Evolutionary conservation across 2,329 filamentous ascomycete species (phyloP), one percentile per base, ranked within the genome.

Genomic region (Laburnicola sp.): DNA sequence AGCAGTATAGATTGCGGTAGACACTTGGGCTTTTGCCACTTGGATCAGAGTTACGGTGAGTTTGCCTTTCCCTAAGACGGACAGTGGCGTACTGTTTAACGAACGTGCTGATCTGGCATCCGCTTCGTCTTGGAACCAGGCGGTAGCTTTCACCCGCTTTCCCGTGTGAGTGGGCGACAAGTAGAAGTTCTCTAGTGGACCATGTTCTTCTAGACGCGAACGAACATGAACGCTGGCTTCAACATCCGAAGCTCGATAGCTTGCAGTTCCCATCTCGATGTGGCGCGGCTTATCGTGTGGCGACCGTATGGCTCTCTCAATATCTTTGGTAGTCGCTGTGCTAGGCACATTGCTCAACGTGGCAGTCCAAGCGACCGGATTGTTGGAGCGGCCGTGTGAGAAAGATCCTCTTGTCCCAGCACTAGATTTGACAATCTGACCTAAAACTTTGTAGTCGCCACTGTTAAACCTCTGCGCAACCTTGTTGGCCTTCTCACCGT

Each of bases 1-100:
- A 6, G 66, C 70, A 1, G 57, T 40, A 48, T 73, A 75, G 3
- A 79, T 64, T 1, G 54, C 52, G 2, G 45, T 59, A 1, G 58
- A 53, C n/a, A 78, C 62, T 42, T 75, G 76, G 52, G 77, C 72
- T 39, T 70, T 72, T 9, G 69, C 70, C 0, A 71, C 69, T 10
- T 70, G 63, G 2, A 78, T 56, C 4, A 74, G 59, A n/a, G 63
- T 62, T 1, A 76, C 61, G 2, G 70, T 74, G 1, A 80, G 60
- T 28, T 67, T 75, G 0, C 61, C 69, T 0, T 43, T 56, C 3
- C 51, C 48, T 0, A 70, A 56, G 9, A 75, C 73, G 0, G 65
- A 54, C 4, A 79, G 35, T 2, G 41, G 45, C 5, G 22, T 64
- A 3, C 67, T 50, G 39, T 76, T 56, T 0, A 79, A 62, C 1